These are phyloP conservation scores for Byssoonygena ceratinophila DNA, from an alignment of 2,329 filamentous ascomycete genomes.

Conservation along the genomic window DNA sequence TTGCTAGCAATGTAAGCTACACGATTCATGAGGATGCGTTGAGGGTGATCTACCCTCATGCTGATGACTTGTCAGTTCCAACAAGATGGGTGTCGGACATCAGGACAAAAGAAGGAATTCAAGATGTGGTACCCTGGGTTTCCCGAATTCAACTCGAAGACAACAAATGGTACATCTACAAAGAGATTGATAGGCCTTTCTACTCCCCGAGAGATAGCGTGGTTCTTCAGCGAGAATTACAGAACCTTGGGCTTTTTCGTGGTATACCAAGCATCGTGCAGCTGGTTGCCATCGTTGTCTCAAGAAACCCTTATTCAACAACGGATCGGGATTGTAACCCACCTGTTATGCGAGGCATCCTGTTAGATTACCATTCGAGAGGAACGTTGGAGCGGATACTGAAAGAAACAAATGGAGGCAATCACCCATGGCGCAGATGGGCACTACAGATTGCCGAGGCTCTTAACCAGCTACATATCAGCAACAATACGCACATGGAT, in stretches of 20 bases:
- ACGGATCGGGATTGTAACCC: background rate
- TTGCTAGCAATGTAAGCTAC: background rate
- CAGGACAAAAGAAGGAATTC: conserved; percentile 1
- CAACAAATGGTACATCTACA: conserved; percentile 6
- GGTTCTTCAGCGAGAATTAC: conserved; percentile 4
- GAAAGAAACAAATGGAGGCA: background rate
- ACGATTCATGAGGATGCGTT: conserved; percentile 1
- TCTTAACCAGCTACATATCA: conserved; percentile 12
- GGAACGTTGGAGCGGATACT: conserved; percentile 2
- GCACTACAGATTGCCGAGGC: conserved; percentile 15
- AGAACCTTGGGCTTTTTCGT: background rate
- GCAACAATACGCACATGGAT: conserved; percentile 17
- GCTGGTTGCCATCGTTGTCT: background rate
- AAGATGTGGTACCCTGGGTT: background rate
- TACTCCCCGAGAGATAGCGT: conserved; percentile 6
- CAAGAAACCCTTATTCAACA: conserved; percentile 3
- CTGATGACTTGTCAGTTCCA: conserved; percentile 10
- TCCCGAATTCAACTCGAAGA: background rate
- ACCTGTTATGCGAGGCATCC: conserved; percentile 14
- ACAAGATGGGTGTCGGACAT: conserved; percentile 3
- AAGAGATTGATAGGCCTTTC: conserved; percentile 8
- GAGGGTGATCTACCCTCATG: conserved; percentile 6
- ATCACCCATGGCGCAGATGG: conserved; percentile 11
- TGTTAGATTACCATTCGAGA: conserved; percentile 17
- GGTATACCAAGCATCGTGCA: conserved; percentile 3